Evolutionary conservation across 2,329 filamentous ascomycete species (phyloP), one percentile per base, ranked within the genome.

Genomic region (Penicillium verrucosum): DNA sequence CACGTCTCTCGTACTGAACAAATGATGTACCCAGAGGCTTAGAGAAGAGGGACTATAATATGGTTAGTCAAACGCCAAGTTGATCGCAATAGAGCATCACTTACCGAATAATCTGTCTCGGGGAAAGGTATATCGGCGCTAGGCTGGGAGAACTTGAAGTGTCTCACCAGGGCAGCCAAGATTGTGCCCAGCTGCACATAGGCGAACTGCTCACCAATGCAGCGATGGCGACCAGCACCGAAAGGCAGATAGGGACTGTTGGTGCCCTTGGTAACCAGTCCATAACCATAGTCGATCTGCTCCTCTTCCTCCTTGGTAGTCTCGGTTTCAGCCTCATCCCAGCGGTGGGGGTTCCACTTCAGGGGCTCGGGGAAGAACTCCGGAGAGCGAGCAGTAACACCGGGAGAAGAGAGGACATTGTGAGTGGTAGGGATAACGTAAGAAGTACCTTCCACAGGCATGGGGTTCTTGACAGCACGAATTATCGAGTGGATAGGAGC

Each of bases 151-250:
- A 96, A 85, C 78, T 90, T 93, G 79, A 96, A 90, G 51, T 85
- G 73, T 48, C 91, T 83, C 40, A 96, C 89, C 63, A 92, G 78
- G 57, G 86, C 86, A 49, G 87, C 90, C 12, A 88, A 80, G 64
- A 97, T 95, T 43, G 90, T 92, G 72, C 92, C 88, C 60, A 97
- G 81, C 78, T 97, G 93, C 56, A 95, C 82, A 72, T 95, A 96
- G 65, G 93, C 93, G 74, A 97, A 97, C 70, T 96, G 91, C 81
- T 97, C 93, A 63, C 93, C 93, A 70, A 97, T 97, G 77, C 93
- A 97, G 64, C 93, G 83, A 77, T 97, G 93, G 65, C 93, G 83
- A 41, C 93, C 93, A 30, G 92, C 93, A 57, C 93, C 93, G 71
- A 97, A 97, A 2, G 93, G 93, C 46, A 97, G 84, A 74, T 97